A percentile compares a stretch with the other conserved stretches of the same genome.
phyloP scores from a whole-genome alignment of 129 eudicot genomes.

The Tagetes erecta region DNA sequence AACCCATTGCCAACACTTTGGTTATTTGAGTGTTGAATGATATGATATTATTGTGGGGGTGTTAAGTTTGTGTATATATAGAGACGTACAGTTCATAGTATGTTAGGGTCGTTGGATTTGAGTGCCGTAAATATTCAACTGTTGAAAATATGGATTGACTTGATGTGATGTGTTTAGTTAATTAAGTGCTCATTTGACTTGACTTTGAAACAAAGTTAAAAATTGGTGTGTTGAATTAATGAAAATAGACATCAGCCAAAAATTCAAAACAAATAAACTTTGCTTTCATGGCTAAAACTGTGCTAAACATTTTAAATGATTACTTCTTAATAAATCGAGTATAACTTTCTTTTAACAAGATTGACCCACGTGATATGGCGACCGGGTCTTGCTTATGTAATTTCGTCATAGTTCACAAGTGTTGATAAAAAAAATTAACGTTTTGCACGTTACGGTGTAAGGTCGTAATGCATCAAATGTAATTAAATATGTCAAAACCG shows the following conservation, averaged over 20 bases:
- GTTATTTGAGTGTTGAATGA: constrained; percentile 10
- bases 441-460: too few relatives aligned
- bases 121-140: constrained; percentile 18
- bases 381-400: too few relatives aligned
- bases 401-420: too few relatives aligned
- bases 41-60: constrained; percentile 19
- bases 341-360: too few relatives aligned
- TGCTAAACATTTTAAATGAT: too few relatives aligned
- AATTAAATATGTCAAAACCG: too few relatives aligned
- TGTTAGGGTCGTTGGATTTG: constrained; percentile 27
- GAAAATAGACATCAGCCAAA: neutral
- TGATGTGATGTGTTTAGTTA: neutral
- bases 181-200: constrained; percentile 29
- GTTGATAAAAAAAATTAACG: too few relatives aligned
- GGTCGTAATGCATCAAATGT: too few relatives aligned
- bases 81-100: neutral
- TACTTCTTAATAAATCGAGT: too few relatives aligned
- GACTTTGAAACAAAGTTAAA: constrained; percentile 30
- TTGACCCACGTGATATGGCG: too few relatives aligned
- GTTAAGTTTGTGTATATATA: constrained; percentile 21
- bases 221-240: constrained; percentile 14
- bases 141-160: constrained; percentile 27
- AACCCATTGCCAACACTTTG: constrained; percentile 23
- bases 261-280: too few relatives aligned
- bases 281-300: too few relatives aligned